Evolutionary conservation across 2,329 filamentous ascomycete species (phyloP), one percentile per base, ranked within the genome.

Genomic region (Colletotrichum higginsianum): DNA sequence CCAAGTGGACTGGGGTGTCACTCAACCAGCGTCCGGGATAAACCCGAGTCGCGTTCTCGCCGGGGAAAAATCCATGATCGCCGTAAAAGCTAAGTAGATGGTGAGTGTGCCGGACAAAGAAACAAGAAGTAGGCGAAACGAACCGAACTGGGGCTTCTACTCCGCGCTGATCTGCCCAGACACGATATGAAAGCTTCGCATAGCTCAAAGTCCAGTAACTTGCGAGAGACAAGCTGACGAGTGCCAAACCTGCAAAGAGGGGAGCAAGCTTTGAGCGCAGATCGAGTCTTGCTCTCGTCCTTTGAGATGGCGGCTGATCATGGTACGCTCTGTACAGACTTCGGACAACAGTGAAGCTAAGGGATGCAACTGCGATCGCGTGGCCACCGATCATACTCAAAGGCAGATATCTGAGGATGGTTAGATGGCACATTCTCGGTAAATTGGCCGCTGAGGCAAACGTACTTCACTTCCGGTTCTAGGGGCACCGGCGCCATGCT

Each of bases 11-110:
- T 30, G 88, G 83, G 2, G 85, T 85, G 46, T 90, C 86, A 56
- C 81, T 84, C 70, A 89, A 77, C 89, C 89, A 91, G 35, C 84
- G 83, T 13, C 82, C 83, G 55, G 88, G 75, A 56, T 86, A 77
- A 71, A 83, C 77, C 15, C 75, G 65, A 18, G 74, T 75, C 12
- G 75, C 73, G 35, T 79, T 77, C 18, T 63, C 26, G 5, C 79
- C 77, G 11, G 80, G 79, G 9, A 82, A 78, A 9, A 82, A 78
- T 30, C 84, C 83, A 73, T 80, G 82, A 26, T 77, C 46, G 12
- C 77, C 77, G 50, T 76, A 76, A 26, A 77, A 74, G 35, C 77
- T 79, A 46, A 9, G 15, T 23, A n/a, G 23, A 38, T 21, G 9
- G 50, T 71, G 38, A 68, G 65, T 30, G 35, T 58, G 7, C 35